phyloP scores from a whole-genome alignment of 257 asterid species.

The Penstemon barbatus region DNA sequence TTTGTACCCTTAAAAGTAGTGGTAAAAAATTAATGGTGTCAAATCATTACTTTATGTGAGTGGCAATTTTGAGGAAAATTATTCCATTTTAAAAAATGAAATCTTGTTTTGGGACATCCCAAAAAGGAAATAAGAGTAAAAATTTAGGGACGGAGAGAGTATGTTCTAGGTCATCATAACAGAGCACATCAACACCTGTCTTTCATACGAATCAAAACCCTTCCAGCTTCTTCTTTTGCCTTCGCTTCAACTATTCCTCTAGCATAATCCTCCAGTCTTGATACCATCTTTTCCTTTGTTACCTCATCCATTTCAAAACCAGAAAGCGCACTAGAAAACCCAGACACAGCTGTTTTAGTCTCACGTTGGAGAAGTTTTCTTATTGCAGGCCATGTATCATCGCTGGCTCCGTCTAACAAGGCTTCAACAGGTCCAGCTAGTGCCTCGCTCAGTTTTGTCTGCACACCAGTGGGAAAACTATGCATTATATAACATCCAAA shows the following conservation, averaged over 20 bases:
- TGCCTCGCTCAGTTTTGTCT: constrained; percentile 75
- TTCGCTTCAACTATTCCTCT: constrained; percentile 85
- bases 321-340: constrained; percentile 66
- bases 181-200: constrained; percentile 54
- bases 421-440: constrained; percentile 89
- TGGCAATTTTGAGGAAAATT: too few relatives aligned
- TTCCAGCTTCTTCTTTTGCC: constrained; percentile 95
- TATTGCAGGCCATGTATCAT: constrained; percentile 90
- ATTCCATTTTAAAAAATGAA: too few relatives aligned
- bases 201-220: constrained; percentile 89
- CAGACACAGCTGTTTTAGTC: constrained; percentile 61
- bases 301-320: constrained; percentile 85
- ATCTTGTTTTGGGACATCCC: too few relatives aligned
- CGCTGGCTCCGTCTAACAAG: constrained; percentile 84
- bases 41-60: too few relatives aligned
- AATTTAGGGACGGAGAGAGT: too few relatives aligned
- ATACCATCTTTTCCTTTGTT: constrained; percentile 60
- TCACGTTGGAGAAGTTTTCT: constrained; percentile 70
- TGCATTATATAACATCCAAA: constrained; percentile 20
- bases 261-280: constrained; percentile 63
- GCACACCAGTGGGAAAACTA: constrained; percentile 36
- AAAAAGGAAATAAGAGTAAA: too few relatives aligned
- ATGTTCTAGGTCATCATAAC: constrained; percentile 23
- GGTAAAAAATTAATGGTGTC: too few relatives aligned
- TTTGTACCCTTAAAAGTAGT: too few relatives aligned